These are phyloP conservation scores for Hypoxylon sp. DNA, from an alignment of 2,329 filamentous ascomycete species.

Conservation along the genomic window DNA sequence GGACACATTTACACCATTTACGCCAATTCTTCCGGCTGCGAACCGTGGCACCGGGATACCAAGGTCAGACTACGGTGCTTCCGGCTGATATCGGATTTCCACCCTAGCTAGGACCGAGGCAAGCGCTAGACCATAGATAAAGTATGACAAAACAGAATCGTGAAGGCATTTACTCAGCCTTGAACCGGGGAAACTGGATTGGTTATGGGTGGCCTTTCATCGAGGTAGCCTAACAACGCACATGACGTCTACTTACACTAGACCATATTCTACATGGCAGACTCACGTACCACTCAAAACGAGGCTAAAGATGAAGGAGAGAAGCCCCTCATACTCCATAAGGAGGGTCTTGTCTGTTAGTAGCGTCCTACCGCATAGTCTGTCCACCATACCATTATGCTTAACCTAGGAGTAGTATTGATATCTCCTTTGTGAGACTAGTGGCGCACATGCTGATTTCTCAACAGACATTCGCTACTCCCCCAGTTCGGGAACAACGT, in stretches of 20 bases:
- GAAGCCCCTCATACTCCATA: background rate
- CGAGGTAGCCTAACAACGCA: background rate
- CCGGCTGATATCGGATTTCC: background rate
- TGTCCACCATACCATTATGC: background rate
- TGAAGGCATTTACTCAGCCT: constrained; percentile 6
- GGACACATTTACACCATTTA: constrained; percentile 5
- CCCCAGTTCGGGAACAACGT: background rate
- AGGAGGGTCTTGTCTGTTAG: background rate
- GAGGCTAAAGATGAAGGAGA: background rate
- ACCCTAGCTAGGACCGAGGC: background rate
- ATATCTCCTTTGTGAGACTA: background rate
- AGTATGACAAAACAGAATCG: background rate
- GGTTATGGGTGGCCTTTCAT: background rate
- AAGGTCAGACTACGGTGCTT: background rate
- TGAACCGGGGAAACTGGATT: background rate
- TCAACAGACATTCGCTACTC: background rate
- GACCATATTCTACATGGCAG: background rate
- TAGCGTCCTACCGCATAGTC: background rate
- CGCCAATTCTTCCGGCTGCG: background rate
- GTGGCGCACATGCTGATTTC: background rate
- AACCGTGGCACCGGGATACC: constrained; percentile 1
- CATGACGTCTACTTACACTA: constrained; percentile 2
- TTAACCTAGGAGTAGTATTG: background rate
- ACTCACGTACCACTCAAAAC: background rate
- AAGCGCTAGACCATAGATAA: constrained; percentile 1